A percentile compares a stretch with the other conserved stretches of the same genome.
phyloP scores from a whole-genome alignment of 1,284 basidiomycete genomes.

The Fomitopsis palustris region DNA sequence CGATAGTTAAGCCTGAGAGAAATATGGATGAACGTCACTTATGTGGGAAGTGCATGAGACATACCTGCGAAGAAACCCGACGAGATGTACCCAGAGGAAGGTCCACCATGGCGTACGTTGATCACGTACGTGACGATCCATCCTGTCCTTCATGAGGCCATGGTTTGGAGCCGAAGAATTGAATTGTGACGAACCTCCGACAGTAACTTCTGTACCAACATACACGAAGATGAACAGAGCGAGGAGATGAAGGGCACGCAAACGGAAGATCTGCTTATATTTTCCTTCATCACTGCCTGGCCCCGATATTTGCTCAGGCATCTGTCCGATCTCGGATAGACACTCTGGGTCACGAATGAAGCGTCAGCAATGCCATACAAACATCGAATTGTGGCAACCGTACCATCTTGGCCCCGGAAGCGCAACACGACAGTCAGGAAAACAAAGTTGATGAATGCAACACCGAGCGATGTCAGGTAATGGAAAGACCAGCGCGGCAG shows the following conservation, averaged over 20 bases:
- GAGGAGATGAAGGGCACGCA: conserved; percentile 37
- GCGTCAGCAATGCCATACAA: no score
- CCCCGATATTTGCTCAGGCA: conserved; percentile 16
- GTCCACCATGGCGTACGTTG: conserved; percentile 41
- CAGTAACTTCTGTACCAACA: conserved; percentile 45
- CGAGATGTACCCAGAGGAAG: conserved; percentile 47
- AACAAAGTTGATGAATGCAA: conserved; percentile 45
- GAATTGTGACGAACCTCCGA: conserved; percentile 33
- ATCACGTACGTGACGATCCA: conserved; percentile 53
- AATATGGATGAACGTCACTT: no score
- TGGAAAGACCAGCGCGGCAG: conserved; percentile 54
- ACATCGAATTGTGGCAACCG: no score
- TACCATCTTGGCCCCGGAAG: conserved; percentile 53
- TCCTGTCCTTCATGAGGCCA: conserved; percentile 24
- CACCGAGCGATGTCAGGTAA: conserved; percentile 56
- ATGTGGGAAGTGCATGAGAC: no score
- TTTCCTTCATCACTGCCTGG: conserved; percentile 26
- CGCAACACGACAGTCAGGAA: conserved; percentile 49
- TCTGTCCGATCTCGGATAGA: conserved; percentile 31
- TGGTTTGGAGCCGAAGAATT: no score
- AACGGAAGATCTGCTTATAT: conserved; percentile 36
- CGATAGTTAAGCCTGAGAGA: conserved; percentile 37
- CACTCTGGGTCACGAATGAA: conserved; percentile 22
- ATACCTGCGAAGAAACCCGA: conserved; percentile 49
- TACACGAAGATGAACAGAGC: conserved; percentile 44